phyloP scores from a whole-genome alignment of 352 stramenopile species.

The Blastocystis sp. region DNA sequence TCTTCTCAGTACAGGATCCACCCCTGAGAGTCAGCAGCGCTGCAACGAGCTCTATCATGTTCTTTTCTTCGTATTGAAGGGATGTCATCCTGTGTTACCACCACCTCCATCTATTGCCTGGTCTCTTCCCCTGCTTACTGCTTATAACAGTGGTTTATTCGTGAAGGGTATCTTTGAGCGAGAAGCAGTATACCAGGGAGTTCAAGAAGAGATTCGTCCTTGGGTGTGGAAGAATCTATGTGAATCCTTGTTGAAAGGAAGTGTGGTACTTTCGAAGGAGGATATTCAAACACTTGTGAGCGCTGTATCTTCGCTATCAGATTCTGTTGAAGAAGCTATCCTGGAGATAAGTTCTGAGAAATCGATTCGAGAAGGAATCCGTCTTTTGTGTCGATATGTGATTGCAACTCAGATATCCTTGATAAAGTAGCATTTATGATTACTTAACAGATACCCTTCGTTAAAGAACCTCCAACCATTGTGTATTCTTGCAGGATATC shows the following conservation, averaged over 20 bases:
- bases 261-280: neutral
- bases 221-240: slow-evolving; percentile 59
- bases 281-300: slow-evolving; percentile 33
- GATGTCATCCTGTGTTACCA: neutral
- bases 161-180: slow-evolving; percentile 27
- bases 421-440: neutral
- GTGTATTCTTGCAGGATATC: neutral
- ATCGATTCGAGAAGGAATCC: neutral
- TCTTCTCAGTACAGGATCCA: slow-evolving; percentile 30
- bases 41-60: slow-evolving; percentile 28
- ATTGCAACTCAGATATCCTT: slow-evolving; percentile 44
- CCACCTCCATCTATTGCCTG: slow-evolving; percentile 28
- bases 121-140: slow-evolving; percentile 7
- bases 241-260: neutral
- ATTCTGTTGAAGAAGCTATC: neutral
- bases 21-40: neutral
- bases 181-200: slow-evolving; percentile 53
- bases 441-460: neutral
- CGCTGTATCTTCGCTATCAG: neutral
- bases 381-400: slow-evolving; percentile 5
- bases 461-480: neutral
- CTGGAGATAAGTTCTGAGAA: neutral
- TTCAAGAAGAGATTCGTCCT: slow-evolving; percentile 58
- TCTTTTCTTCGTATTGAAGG: slow-evolving; percentile 49
- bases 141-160: neutral